Evolutionary conservation across 2,329 filamentous ascomycete species (phyloP), one percentile per base, ranked within the genome.

Genomic region (Ophiocordyceps sinensis): DNA sequence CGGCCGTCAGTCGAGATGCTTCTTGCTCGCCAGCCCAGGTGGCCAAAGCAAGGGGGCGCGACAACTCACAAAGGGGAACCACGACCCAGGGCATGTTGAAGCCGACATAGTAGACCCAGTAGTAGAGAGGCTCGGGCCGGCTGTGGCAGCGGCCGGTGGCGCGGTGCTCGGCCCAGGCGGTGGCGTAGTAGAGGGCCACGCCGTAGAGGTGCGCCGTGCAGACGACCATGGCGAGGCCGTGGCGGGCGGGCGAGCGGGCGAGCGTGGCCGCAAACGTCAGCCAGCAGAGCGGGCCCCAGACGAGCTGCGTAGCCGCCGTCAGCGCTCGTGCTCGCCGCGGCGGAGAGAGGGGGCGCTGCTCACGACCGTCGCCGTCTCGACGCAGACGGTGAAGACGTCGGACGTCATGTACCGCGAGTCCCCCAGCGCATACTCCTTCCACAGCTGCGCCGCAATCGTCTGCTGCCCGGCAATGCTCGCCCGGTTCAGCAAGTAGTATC

Each of bases 391-490:
- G 52, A 94, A 87, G 1, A 80, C 72, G 54, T 91, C 83, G 15
- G 79, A 77, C 3, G 81, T 87, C 50, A 94, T 66, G 55, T 94
- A 94, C 36, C 87, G 73, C 41, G 86, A 93, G 63, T 94, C 87
- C 3, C 84, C 88, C 29, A 88, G 70, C 3, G 84, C 73, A 57
- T 94, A 94, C 61, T 94, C 87, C 57, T 94, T 94, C 87, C 87
- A 94, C 36, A 94, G 67, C 64, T 94, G 85, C 3, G 81, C 85
- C 43, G 88, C 81, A 8, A 91, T 63, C 41, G 79, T 77, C 56
- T 86, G 80, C 44, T 75, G 75, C 11, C 72, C 66, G 0, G 78
- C 75, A 56, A 94, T 70, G 21, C 63, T 65, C 19, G 66, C 61
- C 57, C 85, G 81, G 56, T 88, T 77, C 47, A 74, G 59, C 46